phyloP scores from a whole-genome alignment of 2,329 filamentous ascomycete species.

The Rhinocladiella similis region DNA sequence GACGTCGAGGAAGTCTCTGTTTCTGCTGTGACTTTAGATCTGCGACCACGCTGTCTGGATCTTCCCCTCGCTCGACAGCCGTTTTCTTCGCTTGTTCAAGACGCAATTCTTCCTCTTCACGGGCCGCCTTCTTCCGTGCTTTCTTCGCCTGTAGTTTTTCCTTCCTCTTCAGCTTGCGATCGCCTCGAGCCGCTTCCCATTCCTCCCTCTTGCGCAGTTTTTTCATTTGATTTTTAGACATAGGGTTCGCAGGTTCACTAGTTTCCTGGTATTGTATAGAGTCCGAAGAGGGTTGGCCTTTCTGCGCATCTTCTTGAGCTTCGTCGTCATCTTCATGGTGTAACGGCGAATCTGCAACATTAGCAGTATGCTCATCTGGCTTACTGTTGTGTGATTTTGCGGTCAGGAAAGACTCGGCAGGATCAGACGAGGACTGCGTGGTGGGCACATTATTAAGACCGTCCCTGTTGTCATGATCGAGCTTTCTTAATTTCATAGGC shows the following conservation, averaged over 20 bases:
- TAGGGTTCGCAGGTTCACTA: constrained; percentile 7
- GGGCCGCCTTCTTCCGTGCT: constrained; percentile 46
- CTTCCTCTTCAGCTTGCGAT: constrained; percentile 59
- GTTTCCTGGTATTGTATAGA: constrained; percentile 3
- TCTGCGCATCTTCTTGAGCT: constrained; percentile 5
- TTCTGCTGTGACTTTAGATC: constrained; percentile 27
- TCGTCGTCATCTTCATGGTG: constrained; percentile 21
- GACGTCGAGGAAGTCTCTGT: constrained; percentile 34
- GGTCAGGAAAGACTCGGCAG: constrained; percentile 18
- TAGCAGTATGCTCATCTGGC: constrained; percentile 10
- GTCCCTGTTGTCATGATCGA: constrained; percentile 35
- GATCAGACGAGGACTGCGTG: not conserved
- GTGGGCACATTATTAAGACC: constrained; percentile 12
- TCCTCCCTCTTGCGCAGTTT: constrained; percentile 69
- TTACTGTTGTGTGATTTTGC: constrained; percentile 14
- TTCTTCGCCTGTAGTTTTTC: constrained; percentile 57
- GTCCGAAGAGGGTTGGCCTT: not conserved
- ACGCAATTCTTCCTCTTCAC: constrained; percentile 34
- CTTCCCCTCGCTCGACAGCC: constrained; percentile 14
- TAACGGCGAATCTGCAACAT: constrained; percentile 32
- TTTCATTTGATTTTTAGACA: constrained; percentile 88
- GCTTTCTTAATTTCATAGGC: constrained; percentile 57
- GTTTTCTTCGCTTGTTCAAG: constrained; percentile 31
- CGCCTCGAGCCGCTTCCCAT: constrained; percentile 72
- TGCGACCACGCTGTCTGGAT: constrained; percentile 14